These are phyloP conservation scores for Exobasidium cylindrosporum DNA, from an alignment of 1,284 basidiomycete genomes.

Conservation along the genomic window DNA sequence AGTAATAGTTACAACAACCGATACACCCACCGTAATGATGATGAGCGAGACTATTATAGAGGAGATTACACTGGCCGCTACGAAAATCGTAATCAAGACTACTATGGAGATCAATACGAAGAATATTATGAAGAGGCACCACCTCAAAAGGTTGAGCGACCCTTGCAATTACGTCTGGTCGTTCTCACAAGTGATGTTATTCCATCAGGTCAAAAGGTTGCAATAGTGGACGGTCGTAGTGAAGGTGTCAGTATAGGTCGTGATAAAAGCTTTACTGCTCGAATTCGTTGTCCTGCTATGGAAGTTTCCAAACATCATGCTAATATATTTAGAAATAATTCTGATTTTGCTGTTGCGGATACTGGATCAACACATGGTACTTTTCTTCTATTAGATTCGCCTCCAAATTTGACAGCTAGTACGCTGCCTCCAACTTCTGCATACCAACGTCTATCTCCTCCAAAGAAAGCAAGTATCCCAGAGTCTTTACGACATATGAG, in stretches of 20 bases:
- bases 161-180: slow-evolving; percentile 24
- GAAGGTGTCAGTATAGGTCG: slow-evolving; percentile 22
- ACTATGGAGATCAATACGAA: too few species aligned
- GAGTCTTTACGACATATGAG: slow-evolving; percentile 17
- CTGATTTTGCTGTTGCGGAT: slow-evolving; percentile 20
- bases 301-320: slow-evolving; percentile 34
- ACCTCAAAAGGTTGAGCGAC: not conserved
- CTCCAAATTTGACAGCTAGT: not conserved
- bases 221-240: slow-evolving; percentile 18
- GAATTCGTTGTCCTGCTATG: slow-evolving; percentile 29
- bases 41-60: too few species aligned
- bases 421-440: not conserved
- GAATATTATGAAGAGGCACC: not conserved
- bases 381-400: not conserved
- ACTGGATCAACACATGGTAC: slow-evolving; percentile 29
- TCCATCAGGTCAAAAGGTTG: slow-evolving; percentile 19
- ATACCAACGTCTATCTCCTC: slow-evolving; percentile 16
- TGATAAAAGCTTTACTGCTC: slow-evolving; percentile 25
- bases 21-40: too few species aligned
- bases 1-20: too few species aligned
- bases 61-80: too few species aligned
- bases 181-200: slow-evolving; percentile 24
- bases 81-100: too few species aligned
- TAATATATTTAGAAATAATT: slow-evolving; percentile 19
- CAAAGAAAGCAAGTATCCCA: slow-evolving; percentile 23